Evolutionary conservation across 2,329 filamentous ascomycete species (phyloP).

Genomic region (Aspergillus quadricinctus): DNA sequence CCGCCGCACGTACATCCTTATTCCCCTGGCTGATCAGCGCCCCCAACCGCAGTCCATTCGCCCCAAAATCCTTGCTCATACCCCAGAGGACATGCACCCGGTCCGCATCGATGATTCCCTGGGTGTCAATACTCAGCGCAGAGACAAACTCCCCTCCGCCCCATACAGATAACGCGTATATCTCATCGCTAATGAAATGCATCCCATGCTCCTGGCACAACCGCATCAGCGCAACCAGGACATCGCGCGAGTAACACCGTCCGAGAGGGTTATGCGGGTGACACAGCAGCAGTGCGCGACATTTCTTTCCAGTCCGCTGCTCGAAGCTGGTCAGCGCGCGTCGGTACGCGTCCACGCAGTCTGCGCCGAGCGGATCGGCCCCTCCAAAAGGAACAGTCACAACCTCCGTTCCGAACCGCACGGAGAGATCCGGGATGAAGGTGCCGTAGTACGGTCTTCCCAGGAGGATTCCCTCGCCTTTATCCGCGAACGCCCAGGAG

Average conservation of each 20-base stretch:
- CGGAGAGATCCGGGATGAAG: conserved; percentile 45
- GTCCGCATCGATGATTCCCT: conserved; percentile 44
- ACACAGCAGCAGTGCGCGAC: conserved; percentile 50
- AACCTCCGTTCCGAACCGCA: conserved; percentile 41
- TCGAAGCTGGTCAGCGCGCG: conserved; percentile 35
- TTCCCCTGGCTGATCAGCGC: conserved; percentile 49
- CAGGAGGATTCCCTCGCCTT: conserved; percentile 33
- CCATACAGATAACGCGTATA: conserved; percentile 55
- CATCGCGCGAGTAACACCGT: conserved; percentile 42
- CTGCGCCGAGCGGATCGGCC: conserved; percentile 41
- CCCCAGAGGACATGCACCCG: conserved; percentile 51
- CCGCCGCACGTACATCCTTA: conserved; percentile 32
- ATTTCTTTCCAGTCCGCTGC: conserved; percentile 33
- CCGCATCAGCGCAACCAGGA: conserved; percentile 42
- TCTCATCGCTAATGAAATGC: conserved; percentile 56
- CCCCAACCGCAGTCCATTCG: conserved; percentile 53
- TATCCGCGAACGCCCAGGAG: conserved; percentile 29
- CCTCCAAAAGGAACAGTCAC: conserved; percentile 44
- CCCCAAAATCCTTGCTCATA: conserved; percentile 52
- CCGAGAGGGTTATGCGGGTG: conserved; percentile 53
- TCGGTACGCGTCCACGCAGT: conserved; percentile 45
- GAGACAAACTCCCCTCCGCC: conserved; percentile 43
- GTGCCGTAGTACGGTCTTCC: conserved; percentile 44
- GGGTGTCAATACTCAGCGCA: conserved; percentile 41
- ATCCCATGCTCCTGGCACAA: conserved; percentile 49